phyloP scores from a whole-genome alignment of 345 rosid genomes.

The Jatropha curcas region DNA sequence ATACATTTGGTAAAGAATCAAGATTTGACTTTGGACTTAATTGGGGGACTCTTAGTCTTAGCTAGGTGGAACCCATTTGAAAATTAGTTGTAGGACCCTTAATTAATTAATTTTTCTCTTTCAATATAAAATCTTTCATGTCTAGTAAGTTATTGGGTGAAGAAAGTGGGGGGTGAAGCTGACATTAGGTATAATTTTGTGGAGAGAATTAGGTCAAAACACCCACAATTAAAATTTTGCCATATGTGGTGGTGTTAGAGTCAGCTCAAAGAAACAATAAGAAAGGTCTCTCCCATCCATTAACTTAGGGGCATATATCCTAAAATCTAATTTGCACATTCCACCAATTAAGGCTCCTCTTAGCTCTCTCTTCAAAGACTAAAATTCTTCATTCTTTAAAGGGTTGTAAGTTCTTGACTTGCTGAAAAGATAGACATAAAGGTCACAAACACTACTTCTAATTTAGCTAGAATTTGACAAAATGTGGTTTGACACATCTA shows the following conservation, averaged over 20 bases:
- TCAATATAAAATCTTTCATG: slow-evolving; percentile 29
- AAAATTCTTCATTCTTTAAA: neutral
- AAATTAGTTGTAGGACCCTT: neutral
- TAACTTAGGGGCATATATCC: slow-evolving; percentile 8
- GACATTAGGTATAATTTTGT: slow-evolving; percentile 31
- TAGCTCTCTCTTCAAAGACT: slow-evolving; percentile 7
- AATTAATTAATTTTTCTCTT: neutral
- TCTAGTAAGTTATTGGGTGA: slow-evolving; percentile 43
- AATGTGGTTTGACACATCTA: slow-evolving; percentile 33
- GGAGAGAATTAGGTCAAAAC: slow-evolving; percentile 55
- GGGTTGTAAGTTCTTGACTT: slow-evolving; percentile 34
- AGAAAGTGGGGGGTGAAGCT: slow-evolving; percentile 44
- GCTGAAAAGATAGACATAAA: slow-evolving; percentile 26
- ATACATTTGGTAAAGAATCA: slow-evolving; percentile 15
- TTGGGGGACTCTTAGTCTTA: slow-evolving; percentile 2
- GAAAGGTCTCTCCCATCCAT: slow-evolving; percentile 24
- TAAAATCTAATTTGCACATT: slow-evolving; percentile 25
- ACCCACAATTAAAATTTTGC: slow-evolving; percentile 38
- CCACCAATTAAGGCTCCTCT: slow-evolving; percentile 56
- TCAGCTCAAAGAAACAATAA: slow-evolving; percentile 31
- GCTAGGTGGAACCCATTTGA: slow-evolving; percentile 46
- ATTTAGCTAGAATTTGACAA: slow-evolving; percentile 25
- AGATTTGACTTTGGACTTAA: slow-evolving; percentile 45
- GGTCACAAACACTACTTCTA: slow-evolving; percentile 19
- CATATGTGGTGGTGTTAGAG: slow-evolving; percentile 44